Evolutionary conservation across 2,329 filamentous ascomycete species (phyloP).

Genomic region (Fusarium poae): DNA sequence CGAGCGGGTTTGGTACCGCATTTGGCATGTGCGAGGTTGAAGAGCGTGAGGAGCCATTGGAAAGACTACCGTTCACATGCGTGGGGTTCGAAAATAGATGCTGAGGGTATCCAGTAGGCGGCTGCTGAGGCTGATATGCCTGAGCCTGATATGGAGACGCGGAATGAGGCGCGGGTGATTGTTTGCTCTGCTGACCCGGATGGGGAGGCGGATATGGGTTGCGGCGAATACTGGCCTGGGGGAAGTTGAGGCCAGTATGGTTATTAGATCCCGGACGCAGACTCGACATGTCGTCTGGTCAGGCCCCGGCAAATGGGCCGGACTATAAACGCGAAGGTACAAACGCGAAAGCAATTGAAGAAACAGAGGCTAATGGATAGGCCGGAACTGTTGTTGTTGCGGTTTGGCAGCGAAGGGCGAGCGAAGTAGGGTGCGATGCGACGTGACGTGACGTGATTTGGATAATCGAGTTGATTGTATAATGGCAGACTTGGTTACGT

Average conservation of each 20-base stretch:
- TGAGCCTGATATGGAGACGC: constrained; percentile 68
- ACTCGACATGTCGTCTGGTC: constrained; percentile 60
- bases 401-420: constrained; percentile 29
- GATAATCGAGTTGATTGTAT: constrained; percentile 20
- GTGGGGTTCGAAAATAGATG: constrained; percentile 65
- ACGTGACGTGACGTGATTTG: constrained; percentile 41
- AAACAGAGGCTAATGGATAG: constrained; percentile 17
- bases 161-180: constrained; percentile 67
- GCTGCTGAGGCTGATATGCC: constrained; percentile 66
- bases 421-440: constrained; percentile 24
- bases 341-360: constrained; percentile 25
- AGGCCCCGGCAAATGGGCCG: constrained; percentile 42
- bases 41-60: constrained; percentile 61
- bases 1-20: constrained; percentile 63
- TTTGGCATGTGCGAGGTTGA: constrained; percentile 63
- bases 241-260: constrained; percentile 67
- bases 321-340: constrained; percentile 31
- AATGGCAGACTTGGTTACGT: constrained; percentile 13
- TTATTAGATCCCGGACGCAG: constrained; percentile 65
- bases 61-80: constrained; percentile 62
- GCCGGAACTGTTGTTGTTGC: constrained; percentile 31
- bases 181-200: constrained; percentile 66
- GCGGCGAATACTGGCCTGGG: constrained; percentile 64
- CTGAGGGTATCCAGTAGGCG: constrained; percentile 63
- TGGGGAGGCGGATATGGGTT: constrained; percentile 61